Percentiles rank a stretch among this genome's conserved stretches.
phyloP scores from a whole-genome alignment of 192 early-diverging fungal genomes.

The Coemansia sp. region DNA sequence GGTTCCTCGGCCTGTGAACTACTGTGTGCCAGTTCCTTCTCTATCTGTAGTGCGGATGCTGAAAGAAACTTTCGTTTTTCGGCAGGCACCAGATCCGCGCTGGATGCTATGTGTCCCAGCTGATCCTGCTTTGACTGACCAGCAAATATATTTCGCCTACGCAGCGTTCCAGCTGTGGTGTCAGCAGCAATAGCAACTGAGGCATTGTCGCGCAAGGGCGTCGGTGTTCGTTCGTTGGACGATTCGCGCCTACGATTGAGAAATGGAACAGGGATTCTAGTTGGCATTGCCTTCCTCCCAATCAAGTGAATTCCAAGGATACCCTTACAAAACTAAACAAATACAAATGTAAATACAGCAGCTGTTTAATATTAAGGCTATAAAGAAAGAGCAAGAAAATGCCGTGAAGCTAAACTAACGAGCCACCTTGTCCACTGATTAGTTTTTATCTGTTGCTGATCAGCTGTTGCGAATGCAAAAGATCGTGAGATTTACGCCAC shows the following conservation, averaged over 20 bases:
- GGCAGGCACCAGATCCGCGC: neutral
- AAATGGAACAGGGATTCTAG: slow-evolving; percentile 35
- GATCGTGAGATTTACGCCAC: neutral
- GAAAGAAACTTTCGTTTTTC: neutral
- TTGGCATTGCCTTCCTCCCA: slow-evolving; percentile 19
- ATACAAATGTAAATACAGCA: neutral
- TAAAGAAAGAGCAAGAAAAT: too few relatives aligned
- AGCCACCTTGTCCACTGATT: too few relatives aligned
- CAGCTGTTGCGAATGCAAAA: neutral
- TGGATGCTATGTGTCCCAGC: neutral
- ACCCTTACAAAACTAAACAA: neutral
- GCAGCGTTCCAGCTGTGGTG: neutral
- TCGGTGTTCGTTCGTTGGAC: neutral
- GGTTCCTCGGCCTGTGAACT: neutral
- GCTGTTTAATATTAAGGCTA: neutral
- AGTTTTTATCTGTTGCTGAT: too few relatives aligned
- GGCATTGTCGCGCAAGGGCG: neutral
- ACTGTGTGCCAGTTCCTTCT: neutral
- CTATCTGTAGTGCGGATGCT: neutral
- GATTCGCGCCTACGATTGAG: slow-evolving; percentile 25
- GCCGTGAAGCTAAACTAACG: too few relatives aligned
- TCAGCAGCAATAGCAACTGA: neutral
- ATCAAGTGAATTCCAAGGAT: neutral
- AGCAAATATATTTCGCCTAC: neutral
- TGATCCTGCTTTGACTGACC: slow-evolving; percentile 2